A percentile compares a stretch with the other conserved stretches of the same genome.
phyloP scores from a whole-genome alignment of 2,329 filamentous ascomycete species.

The Coniella lustricola region DNA sequence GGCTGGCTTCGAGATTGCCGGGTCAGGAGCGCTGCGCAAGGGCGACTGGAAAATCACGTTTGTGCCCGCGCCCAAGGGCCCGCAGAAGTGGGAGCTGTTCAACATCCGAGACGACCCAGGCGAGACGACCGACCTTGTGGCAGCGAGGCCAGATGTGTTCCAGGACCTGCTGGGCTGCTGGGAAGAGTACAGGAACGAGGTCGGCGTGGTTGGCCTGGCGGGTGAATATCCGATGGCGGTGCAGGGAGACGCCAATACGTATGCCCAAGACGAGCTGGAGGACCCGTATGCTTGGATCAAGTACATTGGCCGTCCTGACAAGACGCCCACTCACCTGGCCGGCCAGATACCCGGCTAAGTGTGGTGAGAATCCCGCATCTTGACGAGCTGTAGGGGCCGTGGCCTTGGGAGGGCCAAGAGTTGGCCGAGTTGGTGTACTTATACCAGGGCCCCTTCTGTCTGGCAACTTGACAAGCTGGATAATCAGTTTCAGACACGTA shows the following conservation, averaged over 20 bases:
- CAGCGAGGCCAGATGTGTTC: constrained; percentile 24
- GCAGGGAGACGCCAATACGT: constrained; percentile 43
- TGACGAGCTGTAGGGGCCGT: too few species aligned
- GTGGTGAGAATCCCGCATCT: too few species aligned
- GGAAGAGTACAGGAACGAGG: constrained; percentile 39
- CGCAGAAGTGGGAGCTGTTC: constrained; percentile 43
- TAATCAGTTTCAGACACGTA: too few species aligned
- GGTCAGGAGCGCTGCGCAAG: constrained; percentile 26
- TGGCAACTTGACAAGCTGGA: too few species aligned
- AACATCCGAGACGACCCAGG: constrained; percentile 38
- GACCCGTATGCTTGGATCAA: constrained; percentile 59
- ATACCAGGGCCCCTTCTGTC: too few species aligned
- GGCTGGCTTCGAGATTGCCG: constrained; percentile 30
- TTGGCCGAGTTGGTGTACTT: too few species aligned
- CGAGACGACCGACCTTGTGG: constrained; percentile 33
- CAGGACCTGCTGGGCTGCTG: constrained; percentile 27
- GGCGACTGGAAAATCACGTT: constrained; percentile 36
- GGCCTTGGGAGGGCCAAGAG: too few species aligned
- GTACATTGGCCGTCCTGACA: constrained; percentile 31
- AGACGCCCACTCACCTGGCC: constrained; percentile 23
- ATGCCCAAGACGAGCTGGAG: constrained; percentile 57
- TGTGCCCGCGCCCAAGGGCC: constrained; percentile 40
- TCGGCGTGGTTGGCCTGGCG: constrained; percentile 50
- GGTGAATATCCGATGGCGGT: constrained; percentile 36
- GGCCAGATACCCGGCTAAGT: not conserved